Conservation (phyloP, 1,284 basidiomycete species). For the Austroboletus novae-zelandiae region DNA sequence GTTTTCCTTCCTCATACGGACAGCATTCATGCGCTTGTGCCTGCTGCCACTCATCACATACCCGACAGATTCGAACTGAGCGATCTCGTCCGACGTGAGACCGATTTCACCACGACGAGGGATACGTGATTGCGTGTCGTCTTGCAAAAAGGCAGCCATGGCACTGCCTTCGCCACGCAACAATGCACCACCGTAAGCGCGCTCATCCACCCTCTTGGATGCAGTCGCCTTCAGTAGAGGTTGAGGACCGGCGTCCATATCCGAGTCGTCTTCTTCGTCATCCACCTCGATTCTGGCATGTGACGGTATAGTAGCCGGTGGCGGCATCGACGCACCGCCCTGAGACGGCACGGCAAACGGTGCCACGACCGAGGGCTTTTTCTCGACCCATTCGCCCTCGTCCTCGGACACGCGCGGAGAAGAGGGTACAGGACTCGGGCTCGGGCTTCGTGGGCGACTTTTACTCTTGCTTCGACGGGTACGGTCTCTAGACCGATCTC, state of each 20-base stretch:
- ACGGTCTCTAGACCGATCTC: conserved; percentile 31
- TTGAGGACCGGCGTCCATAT: conserved; percentile 57
- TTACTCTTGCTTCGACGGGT: conserved; percentile 29
- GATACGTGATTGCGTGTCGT: conserved; percentile 86
- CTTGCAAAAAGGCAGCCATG: conserved; percentile 93
- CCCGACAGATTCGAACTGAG: conserved; percentile 83
- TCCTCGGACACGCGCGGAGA: conserved; percentile 37
- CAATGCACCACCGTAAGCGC: conserved; percentile 81
- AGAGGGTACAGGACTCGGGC: conserved; percentile 33
- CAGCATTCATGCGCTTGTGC: conserved; percentile 94
- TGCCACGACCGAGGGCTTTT: conserved; percentile 47
- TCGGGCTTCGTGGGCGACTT: conserved; percentile 34
- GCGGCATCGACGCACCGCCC: conserved; percentile 21
- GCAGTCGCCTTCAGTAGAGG: conserved; percentile 44
- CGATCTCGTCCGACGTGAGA: conserved; percentile 83
- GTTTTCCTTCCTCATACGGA: conserved; percentile 97
- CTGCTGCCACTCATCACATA: conserved; percentile 98
- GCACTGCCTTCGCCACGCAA: conserved; percentile 94
- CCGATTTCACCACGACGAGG: conserved; percentile 99
- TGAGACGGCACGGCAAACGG: conserved; percentile 26
- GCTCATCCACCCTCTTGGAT: conserved; percentile 64
- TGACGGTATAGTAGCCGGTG: conserved; percentile 20
- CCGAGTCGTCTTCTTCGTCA: conserved; percentile 43
- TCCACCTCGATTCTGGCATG: conserved; percentile 25
- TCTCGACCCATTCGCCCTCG: conserved; percentile 68